phyloP scores from a whole-genome alignment of 768 basidiomycete species.

The Mycena epipterygia region DNA sequence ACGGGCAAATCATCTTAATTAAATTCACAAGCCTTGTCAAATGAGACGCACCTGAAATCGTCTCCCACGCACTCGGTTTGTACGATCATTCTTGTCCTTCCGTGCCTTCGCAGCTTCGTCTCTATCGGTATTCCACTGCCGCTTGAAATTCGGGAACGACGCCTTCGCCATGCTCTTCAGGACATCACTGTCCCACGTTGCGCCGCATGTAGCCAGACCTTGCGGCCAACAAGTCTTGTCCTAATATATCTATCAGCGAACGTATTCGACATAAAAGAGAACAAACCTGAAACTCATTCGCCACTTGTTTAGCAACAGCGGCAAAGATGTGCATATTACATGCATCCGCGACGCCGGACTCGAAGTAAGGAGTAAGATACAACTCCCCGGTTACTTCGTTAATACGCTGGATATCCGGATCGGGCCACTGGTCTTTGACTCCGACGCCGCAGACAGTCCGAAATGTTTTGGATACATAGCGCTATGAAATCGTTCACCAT shows the following conservation, averaged over 20 bases:
- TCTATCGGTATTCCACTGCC: background rate
- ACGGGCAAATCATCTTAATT: background rate
- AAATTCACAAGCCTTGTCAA: no score
- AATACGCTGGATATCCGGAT: no score
- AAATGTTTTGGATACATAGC: no score
- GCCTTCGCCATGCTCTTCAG: background rate
- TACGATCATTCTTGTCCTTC: background rate
- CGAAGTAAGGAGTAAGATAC: no score
- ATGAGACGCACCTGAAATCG: background rate
- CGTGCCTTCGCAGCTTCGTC: background rate
- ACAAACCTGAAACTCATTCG: no score
- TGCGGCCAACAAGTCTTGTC: background rate
- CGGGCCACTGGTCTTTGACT: no score
- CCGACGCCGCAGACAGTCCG: no score
- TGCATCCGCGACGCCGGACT: no score
- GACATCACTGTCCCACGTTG: background rate
- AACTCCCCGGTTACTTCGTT: no score
- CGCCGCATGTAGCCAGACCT: background rate
- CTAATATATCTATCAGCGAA: background rate
- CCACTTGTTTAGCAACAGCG: no score
- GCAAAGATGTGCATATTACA: no score
- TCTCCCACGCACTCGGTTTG: background rate
- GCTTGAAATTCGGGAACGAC: background rate
- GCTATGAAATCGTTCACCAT: background rate
- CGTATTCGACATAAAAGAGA: no score